Evolutionary conservation across 192 early-diverging fungal genomes (phyloP).

Genomic region (Umbelopsis sp.): DNA sequence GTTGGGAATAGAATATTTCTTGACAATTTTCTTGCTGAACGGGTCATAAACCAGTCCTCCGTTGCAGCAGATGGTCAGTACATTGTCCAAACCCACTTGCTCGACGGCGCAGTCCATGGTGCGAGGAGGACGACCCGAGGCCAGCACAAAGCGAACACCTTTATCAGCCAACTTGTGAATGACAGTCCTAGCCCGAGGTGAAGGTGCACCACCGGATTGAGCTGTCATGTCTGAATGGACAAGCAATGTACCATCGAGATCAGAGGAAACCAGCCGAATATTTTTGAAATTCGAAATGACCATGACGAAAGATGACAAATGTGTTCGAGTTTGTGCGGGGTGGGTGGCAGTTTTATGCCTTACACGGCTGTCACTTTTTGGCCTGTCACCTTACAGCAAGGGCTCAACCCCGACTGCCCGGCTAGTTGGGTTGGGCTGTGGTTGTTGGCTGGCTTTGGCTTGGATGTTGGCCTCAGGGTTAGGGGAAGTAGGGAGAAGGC

Average conservation of each 20-base stretch:
- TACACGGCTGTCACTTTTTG: no score
- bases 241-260: conserved; percentile 35
- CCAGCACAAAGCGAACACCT: conserved; percentile 28
- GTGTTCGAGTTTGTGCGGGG: no score
- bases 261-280: conserved; percentile 31
- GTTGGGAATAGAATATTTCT: conserved; percentile 29
- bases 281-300: not conserved
- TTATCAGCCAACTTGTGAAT: conserved; percentile 24
- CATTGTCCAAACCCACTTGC: conserved; percentile 22
- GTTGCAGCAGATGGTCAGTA: conserved; percentile 29
- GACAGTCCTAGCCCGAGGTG: conserved; percentile 15
- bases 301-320: not conserved
- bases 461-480: not conserved
- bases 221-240: conserved; percentile 13
- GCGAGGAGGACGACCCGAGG: conserved; percentile 35
- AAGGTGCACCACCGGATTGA: conserved; percentile 18
- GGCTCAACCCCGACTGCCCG: no score
- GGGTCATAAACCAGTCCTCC: conserved; percentile 32
- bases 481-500: not conserved
- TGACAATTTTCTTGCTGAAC: conserved; percentile 1
- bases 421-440: no score
- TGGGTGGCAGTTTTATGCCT: no score
- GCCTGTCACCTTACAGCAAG: no score
- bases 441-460: no score
- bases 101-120: conserved; percentile 29